Evolutionary conservation across 306 rosid species (phyloP), one percentile per base, ranked within the genome.

Genomic region (Dalbergia cochinchinensis): DNA sequence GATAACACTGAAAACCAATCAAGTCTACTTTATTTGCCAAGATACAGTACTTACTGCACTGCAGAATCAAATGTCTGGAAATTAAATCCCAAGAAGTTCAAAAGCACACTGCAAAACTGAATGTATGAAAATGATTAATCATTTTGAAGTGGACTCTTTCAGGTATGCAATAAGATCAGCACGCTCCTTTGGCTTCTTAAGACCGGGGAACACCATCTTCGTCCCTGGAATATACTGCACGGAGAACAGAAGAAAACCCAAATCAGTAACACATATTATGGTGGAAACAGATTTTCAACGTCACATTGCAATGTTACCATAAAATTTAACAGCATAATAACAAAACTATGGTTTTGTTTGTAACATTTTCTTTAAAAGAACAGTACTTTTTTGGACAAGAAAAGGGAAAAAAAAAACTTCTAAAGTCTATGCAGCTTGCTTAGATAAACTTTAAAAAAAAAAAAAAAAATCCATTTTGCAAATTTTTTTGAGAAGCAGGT

Each of bases 181-280:
- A 22, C 98, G 97, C 0, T 94, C 98, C 87, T 94, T 89, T 1
- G 98, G 98, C 87, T 94, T 94, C 97, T 94, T 94, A 66, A 94
- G 87, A 62, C 98, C 98, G 4, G 98, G 97, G 80, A 94, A 94
- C 0, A 94, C 98, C 97, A 94, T 94, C 92, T 94, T 94, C 0
- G 98, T 92, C 63, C 98, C 98, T 4, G 98, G 98, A 78, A 94
- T 89, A 80, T 91, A 93, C 96, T 92, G 94, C 91, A 85, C 4
- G 73, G 15, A 44, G 33, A 44, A 60, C 4, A 42, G 69, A 45
- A 53, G 8, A 22, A 65, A 22, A 39, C 41, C 37, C n/a, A 48
- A 8, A 75, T 78, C 79, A 86, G 65, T 51, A 19, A 47, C 45
- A 65, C 15, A 16, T 11, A 14, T 11, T 16, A 66, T 13, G 34